Percentiles rank a stretch among this genome's conserved stretches.
These are phyloP conservation scores for Bjerkandera adusta DNA, from an alignment of 1,284 basidiomycete genomes.

Conservation along the genomic window DNA sequence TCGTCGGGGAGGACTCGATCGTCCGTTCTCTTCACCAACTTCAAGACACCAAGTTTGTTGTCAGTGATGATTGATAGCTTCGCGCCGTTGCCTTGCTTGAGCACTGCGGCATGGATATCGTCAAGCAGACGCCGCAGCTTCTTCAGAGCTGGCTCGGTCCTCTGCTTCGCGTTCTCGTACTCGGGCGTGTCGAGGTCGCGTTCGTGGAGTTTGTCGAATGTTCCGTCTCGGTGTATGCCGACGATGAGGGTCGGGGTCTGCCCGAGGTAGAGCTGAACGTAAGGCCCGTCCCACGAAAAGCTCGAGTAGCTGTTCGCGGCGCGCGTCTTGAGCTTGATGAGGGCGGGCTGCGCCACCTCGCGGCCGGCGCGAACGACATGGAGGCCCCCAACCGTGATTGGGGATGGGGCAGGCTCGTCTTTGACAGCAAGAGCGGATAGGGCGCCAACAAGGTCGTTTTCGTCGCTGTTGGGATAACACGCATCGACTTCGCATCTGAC, in stretches of 20 bases:
- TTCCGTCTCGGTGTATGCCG: constrained; percentile 33
- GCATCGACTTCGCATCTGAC: constrained; percentile 52
- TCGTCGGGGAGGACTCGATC: no score
- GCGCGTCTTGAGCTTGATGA: constrained; percentile 42
- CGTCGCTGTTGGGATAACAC: constrained; percentile 19
- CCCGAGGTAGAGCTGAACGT: constrained; percentile 40
- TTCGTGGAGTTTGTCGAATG: constrained; percentile 21
- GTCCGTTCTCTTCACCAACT: constrained; percentile 1
- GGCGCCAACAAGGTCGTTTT: constrained; percentile 9
- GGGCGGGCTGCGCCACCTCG: constrained; percentile 32
- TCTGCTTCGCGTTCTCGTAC: background rate
- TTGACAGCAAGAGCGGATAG: constrained; percentile 9
- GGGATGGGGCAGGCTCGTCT: constrained; percentile 6
- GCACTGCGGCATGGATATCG: constrained; percentile 13
- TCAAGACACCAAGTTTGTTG: constrained; percentile 6
- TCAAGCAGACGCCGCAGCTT: constrained; percentile 12
- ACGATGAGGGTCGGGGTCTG: constrained; percentile 37
- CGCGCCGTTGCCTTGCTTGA: constrained; percentile 1
- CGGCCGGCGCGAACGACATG: constrained; percentile 20
- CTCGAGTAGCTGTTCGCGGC: constrained; percentile 18
- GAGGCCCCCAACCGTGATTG: background rate
- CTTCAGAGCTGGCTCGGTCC: constrained; percentile 14
- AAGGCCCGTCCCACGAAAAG: constrained; percentile 37
- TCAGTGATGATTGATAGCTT: constrained; percentile 8
- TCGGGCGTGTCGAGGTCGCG: constrained; percentile 8